Base-by-base conservation (phyloP, 306 rosid species). In the Cyclanthera cordifolia region DNA sequence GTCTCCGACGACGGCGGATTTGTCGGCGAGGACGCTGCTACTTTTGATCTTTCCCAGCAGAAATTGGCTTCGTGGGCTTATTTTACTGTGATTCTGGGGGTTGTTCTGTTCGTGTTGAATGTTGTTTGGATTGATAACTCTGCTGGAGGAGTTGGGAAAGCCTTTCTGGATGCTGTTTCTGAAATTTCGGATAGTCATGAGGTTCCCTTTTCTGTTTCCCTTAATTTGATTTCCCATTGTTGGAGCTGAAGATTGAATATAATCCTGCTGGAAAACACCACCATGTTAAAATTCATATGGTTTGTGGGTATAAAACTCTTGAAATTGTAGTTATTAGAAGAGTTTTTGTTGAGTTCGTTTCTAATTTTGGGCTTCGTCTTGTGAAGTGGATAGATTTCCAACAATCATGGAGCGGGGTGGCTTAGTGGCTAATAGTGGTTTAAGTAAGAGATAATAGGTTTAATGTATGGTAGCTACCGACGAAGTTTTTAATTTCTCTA, bases 21-120 rank as follows among this genome's bases (percentile, higher is more conserved):
- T 7, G 82, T 82, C 23, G 96, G 96, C 0, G 96, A 89, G 74
- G 96, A 89, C 72, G 85, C 96, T n/a, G 96, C 94, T 0, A 74
- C 24, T 17, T 89, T 89, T 67, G 72, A 82, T 17, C 72, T 89
- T 50, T 78, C 77, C 8, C 17, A 85, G 75, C 96, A 89, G 94
- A 89, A 87, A 53, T 53, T 90, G 28, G 72, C 83, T 69, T 85
- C 95, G 9, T 90, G 96, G 96, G 11, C 79, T 37, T 87, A 85
- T 75, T 90, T 90, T 75, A 41, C 78, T 27, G 79, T 50, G 0
- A 73, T 90, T 83, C 77, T 90, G 53, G 96, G 95, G 2, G 77
- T 81, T 3, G 96, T 90, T 46, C 79, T 90, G 43, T 83, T 82
- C 39, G 77, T 79, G 64, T 94, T 90, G n/a, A 69, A 90, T 50